phyloP scores from a whole-genome alignment of 176 grass and related monocot genomes.

The Elaeis guineensis region DNA sequence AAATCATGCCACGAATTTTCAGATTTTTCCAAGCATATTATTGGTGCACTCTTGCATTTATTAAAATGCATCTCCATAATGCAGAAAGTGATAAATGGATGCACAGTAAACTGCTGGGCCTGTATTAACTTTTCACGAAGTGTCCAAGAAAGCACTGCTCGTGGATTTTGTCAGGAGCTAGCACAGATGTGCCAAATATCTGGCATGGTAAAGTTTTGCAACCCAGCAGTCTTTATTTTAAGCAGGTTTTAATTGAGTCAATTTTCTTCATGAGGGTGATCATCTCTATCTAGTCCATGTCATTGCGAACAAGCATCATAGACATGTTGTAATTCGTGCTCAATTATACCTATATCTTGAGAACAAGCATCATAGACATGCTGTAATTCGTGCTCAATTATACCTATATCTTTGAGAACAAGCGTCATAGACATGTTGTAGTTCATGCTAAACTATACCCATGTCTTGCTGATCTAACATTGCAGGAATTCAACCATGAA shows the following conservation, averaged over 20 bases:
- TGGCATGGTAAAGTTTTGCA: conserved; percentile 56
- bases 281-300: too few relatives aligned
- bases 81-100: conserved; percentile 98
- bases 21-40: too few relatives aligned
- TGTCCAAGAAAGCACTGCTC: conserved; percentile 91
- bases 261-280: too few relatives aligned
- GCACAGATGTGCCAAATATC: conserved; percentile 94
- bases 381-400: too few relatives aligned
- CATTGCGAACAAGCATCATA: too few relatives aligned
- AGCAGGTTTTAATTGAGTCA: not conserved
- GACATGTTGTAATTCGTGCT: too few relatives aligned
- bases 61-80: conserved; percentile 5
- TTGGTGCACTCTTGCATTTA: not conserved
- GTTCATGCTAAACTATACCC: not conserved
- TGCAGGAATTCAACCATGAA: conserved; percentile 88
- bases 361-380: too few relatives aligned
- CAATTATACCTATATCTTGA: too few relatives aligned
- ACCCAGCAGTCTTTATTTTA: not conserved
- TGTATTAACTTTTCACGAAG: conserved; percentile 97
- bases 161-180: conserved; percentile 91
- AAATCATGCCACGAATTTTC: not conserved
- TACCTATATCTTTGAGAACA: too few relatives aligned
- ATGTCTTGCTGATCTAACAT: conserved; percentile 8
- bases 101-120: conserved; percentile 83
- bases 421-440: too few relatives aligned